A percentile compares a stretch with the other conserved stretches of the same genome.
phyloP scores from a whole-genome alignment of 2,329 filamentous ascomycete genomes.

The Arthrobotrys musiformis region DNA sequence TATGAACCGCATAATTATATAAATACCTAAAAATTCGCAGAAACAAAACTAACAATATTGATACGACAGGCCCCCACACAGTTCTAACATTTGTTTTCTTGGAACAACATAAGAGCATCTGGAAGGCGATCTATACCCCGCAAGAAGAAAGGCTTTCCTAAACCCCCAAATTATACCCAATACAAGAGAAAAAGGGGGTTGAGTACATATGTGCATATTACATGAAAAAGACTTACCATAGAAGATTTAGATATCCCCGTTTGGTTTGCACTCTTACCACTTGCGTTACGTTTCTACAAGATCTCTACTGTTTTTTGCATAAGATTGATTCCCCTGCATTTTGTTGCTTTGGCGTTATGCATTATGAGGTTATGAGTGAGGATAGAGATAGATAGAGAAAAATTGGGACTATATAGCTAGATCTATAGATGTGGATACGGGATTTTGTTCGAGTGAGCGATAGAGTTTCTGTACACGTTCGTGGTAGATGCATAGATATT shows the following conservation, averaged over 20 bases:
- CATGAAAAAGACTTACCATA: conserved; percentile 34
- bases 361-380: not conserved
- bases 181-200: not conserved
- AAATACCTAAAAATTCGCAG: not conserved
- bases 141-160: conserved; percentile 23
- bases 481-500: not conserved
- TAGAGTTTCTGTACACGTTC: not conserved
- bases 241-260: not conserved
- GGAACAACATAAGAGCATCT: conserved; percentile 85
- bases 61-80: conserved; percentile 71
- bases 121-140: conserved; percentile 44
- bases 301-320: too few species aligned
- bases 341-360: not conserved
- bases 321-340: not conserved
- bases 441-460: not conserved
- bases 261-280: not conserved
- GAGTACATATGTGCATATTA: conserved; percentile 34
- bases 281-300: not conserved
- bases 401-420: not conserved
- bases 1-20: too few species aligned
- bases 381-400: conserved; percentile 4
- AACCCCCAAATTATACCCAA: not conserved
- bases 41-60: conserved; percentile 6
- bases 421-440: not conserved
- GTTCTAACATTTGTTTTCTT: conserved; percentile 87